Base-by-base conservation (phyloP, 176 grass and related monocot species). In the Ananas comosus region DNA sequence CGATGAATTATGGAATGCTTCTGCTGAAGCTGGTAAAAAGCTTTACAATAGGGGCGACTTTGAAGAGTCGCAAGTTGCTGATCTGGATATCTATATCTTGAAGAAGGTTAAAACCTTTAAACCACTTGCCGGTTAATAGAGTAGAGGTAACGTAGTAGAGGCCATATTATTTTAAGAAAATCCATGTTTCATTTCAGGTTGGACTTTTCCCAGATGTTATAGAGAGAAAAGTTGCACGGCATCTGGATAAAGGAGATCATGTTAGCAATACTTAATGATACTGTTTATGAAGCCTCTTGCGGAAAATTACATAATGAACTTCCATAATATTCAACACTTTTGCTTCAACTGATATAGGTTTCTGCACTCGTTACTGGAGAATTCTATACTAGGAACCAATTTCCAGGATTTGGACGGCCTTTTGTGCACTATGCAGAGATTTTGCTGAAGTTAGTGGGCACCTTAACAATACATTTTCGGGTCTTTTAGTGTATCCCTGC, bases 351-450 rank as follows among this genome's bases (percentile, higher is more conserved):
- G 50, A 58, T 64, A 74, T 53, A 97, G 89, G 89, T 97, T 16
- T 97, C 94, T n/a, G 94, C 94, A 73, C 77, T 90, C 65, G 88
- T 97, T 53, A 97, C 94, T 63, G 82, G 72, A 76, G 94, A 92
- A 74, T 97, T 92, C 82, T 97, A 97, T 72, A 84, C 77, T 74
- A 92, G 87, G 82, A 88, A 97, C 59, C 93, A 92, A 24, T 97
- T 97, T 64, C 89, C 89, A 1, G 93, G 93, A 83, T 97, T 97
- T 82, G 93, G 86, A 74, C 83, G 93, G 17, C 93, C 93, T 72
- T 97, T 87, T 69, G 77, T 89, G 68, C 90, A 88, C 80, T 87
- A 85, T 69, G 77, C 89, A 76, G 82, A 83, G 68, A 67, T 97
- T 83, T 78, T 92, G 42, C 84, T 83, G 56, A 90, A 91, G 93